Percentiles rank a stretch among this genome's conserved stretches.
phyloP scores from a whole-genome alignment of 169 alveolate species.

The Plasmodium billcollinsi region DNA sequence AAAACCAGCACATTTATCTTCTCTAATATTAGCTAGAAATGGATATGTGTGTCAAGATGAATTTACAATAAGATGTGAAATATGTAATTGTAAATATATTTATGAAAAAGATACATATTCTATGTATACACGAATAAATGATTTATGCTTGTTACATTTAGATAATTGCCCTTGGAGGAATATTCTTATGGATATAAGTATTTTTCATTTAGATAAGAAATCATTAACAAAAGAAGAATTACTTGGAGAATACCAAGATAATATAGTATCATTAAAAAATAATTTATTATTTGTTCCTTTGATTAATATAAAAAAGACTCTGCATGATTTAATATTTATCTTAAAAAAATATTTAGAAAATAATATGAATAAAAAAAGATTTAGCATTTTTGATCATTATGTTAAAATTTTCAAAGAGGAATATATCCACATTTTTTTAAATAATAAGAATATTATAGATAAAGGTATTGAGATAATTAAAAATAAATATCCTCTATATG shows the following conservation, averaged over 20 bases:
- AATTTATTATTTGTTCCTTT: slow-evolving; percentile 31
- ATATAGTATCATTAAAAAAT: slow-evolving; percentile 3
- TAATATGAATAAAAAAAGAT: slow-evolving; percentile 30
- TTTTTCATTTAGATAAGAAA: slow-evolving; percentile 27
- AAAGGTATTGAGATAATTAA: slow-evolving; percentile 22
- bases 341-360: slow-evolving; percentile 30
- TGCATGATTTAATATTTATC: slow-evolving; percentile 16
- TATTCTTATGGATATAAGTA: slow-evolving; percentile 27
- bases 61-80: slow-evolving; percentile 36
- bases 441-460: slow-evolving; percentile 34
- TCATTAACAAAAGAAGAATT: slow-evolving; percentile 28
- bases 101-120: slow-evolving; percentile 65
- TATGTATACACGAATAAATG: slow-evolving; percentile 61
- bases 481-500: slow-evolving; percentile 4
- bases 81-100: slow-evolving; percentile 47
- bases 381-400: slow-evolving; percentile 23
- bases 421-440: slow-evolving; percentile 35
- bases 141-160: slow-evolving; percentile 50
- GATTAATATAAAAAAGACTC: slow-evolving; percentile 48
- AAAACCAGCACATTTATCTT: slow-evolving; percentile 56
- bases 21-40: slow-evolving; percentile 65
- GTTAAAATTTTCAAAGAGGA: slow-evolving; percentile 40
- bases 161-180: slow-evolving; percentile 74
- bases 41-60: slow-evolving; percentile 70
- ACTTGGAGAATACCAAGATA: slow-evolving; percentile 30